Base-by-base conservation (phyloP, 2,329 filamentous ascomycete species). In the Scedosporium apiospermum region DNA sequence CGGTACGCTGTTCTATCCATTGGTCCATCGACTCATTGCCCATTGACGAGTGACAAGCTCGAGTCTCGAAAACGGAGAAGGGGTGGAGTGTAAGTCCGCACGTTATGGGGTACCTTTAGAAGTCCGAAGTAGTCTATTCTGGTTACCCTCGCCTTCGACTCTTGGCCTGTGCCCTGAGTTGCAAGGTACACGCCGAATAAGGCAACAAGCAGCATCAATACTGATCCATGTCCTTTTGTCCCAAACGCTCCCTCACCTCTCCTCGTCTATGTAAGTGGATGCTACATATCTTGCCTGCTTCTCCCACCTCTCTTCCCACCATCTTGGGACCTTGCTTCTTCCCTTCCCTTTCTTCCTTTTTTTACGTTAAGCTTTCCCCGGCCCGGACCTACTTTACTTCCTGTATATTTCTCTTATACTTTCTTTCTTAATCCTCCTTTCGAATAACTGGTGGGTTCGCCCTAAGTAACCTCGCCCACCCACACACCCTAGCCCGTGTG, bases 241-340 rank as follows among this genome's bases (percentile, higher is more conserved):
- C 51, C 34, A 38, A 38, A 14, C 34, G 10, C 34, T 38, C 12
- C 34, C 34, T 38, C 34, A 38, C 34, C 34, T 38, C 34, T 38
- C 34, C 1, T 38, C 34, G 34, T 55, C 18, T 7, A 55, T 55
- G 51, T 55, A 55, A 55, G 51, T 55, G 51, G 51, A 55, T 55
- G 23, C 51, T 12, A 55, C 51, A 55, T 55, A 55, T 55, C 51
- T 55, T 49, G n/a, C 18, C 23, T 23, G 51, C 51, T 14, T 55
- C 51, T 55, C 51, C 51, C 51, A 55, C 51, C 51, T 38, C 51
- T 55, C 51, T 55, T 55, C 51, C 34, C 51, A 55, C 51, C 18
- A 23, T 30, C 51, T 55, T 23, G 57, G 21, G 38, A 42, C 30
- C 9, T 44, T 57, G 53, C 26, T 57, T 58, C 30, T 27, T 58